Conservation (phyloP, 345 rosid species). For the Limnanthes douglasii region DNA sequence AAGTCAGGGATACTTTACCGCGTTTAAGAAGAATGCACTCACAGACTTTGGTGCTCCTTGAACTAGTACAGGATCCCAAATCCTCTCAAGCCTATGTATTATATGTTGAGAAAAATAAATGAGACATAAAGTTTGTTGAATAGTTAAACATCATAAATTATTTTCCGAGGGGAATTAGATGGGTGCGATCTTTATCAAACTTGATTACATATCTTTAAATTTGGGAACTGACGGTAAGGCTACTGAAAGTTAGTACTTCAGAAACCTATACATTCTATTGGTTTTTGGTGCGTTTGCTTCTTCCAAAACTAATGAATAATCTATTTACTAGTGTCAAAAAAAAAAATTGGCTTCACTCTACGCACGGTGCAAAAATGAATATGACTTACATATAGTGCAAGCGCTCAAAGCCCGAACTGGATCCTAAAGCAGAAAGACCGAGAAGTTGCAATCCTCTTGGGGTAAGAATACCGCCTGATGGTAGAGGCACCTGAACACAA, state of each 20-base stretch:
- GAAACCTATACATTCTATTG: too few relatives aligned
- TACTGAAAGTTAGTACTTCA: too few relatives aligned
- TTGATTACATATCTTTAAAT: too few relatives aligned
- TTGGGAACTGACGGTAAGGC: too few relatives aligned
- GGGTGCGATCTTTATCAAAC: too few relatives aligned
- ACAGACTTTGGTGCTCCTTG: slow-evolving; percentile 51
- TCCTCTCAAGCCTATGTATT: slow-evolving; percentile 81
- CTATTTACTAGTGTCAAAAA: not conserved
- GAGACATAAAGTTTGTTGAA: not conserved
- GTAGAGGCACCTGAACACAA: slow-evolving; percentile 53
- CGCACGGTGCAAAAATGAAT: too few relatives aligned
- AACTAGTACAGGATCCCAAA: slow-evolving; percentile 82
- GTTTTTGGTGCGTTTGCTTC: too few relatives aligned
- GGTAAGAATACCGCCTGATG: slow-evolving; percentile 80
- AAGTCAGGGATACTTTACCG: slow-evolving; percentile 28
- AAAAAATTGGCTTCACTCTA: too few relatives aligned
- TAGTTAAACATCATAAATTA: too few relatives aligned
- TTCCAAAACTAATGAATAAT: too few relatives aligned
- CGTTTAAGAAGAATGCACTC: slow-evolving; percentile 57
- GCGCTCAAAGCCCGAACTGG: slow-evolving; percentile 80
- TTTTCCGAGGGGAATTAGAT: too few relatives aligned
- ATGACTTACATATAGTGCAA: slow-evolving; percentile 71
- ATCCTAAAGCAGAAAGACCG: slow-evolving; percentile 78
- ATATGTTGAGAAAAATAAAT: not conserved
- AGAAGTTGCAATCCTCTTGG: slow-evolving; percentile 70